Conservation (phyloP, 306 rosid genomes). For the Castanopsis chinensis region DNA sequence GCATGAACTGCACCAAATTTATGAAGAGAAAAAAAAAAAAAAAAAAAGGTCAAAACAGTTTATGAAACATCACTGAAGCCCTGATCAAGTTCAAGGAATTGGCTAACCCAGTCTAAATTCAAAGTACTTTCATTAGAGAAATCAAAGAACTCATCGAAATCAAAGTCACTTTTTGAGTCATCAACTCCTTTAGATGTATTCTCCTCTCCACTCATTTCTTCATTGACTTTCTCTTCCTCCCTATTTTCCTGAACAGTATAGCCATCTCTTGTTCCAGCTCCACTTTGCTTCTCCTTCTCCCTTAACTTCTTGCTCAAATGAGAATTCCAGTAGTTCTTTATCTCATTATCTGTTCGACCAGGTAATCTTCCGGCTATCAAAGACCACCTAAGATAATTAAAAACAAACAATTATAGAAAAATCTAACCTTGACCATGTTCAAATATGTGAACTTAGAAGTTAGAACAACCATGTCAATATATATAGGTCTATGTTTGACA, state of each 20-base stretch:
- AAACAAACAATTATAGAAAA: neutral
- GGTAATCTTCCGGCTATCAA: constrained; percentile 71
- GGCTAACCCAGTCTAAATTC: constrained; percentile 55
- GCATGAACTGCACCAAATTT: constrained; percentile 10
- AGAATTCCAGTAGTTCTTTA: constrained; percentile 73
- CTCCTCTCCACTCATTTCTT: constrained; percentile 18
- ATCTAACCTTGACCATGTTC: neutral
- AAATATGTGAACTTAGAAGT: neutral
- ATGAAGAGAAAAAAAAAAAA: neutral
- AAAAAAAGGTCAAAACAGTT: neutral
- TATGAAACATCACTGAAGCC: neutral
- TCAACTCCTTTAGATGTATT: constrained; percentile 23
- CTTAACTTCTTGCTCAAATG: constrained; percentile 62
- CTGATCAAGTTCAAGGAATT: constrained; percentile 36
- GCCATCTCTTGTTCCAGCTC: constrained; percentile 7
- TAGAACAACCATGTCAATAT: neutral
- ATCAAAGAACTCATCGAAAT: constrained; percentile 54
- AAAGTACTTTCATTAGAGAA: constrained; percentile 48
- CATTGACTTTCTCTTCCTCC: constrained; percentile 7
- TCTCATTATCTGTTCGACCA: constrained; percentile 71
- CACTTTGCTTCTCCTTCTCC: constrained; percentile 30
- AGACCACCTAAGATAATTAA: constrained; percentile 50
- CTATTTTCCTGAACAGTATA: neutral
- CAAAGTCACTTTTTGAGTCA: constrained; percentile 24
- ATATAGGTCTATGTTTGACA: neutral